Conservation (phyloP, 768 basidiomycete species). For the Hydnum rufescens region DNA sequence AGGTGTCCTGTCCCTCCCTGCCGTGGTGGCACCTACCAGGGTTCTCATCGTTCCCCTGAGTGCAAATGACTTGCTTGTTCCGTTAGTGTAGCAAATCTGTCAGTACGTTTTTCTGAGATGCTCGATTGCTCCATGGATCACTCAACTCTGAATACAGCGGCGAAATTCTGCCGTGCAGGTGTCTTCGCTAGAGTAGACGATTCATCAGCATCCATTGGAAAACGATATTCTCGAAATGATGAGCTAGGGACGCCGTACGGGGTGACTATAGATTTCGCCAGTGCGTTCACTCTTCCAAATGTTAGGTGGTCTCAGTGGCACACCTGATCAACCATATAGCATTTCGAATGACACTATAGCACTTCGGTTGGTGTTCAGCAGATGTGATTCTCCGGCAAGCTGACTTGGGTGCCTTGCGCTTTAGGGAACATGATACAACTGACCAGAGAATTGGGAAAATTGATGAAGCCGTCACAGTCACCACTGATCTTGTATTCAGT, state of each 20-base stretch:
- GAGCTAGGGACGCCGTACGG: constrained; percentile 97
- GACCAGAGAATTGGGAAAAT: constrained; percentile 78
- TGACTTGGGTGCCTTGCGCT: too few species aligned
- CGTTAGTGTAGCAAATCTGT: constrained; percentile 81
- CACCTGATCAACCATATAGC: too few species aligned
- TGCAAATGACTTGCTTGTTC: constrained; percentile 62
- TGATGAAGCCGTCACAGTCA: constrained; percentile 69
- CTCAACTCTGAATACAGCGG: constrained; percentile 29
- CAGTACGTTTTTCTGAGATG: constrained; percentile 22
- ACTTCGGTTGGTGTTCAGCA: constrained; percentile 41
- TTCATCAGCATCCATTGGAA: constrained; percentile 86
- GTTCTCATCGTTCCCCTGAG: constrained; percentile 91
- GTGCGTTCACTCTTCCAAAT: too few species aligned
- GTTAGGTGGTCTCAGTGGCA: too few species aligned
- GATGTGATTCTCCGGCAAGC: neutral
- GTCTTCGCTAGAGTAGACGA: constrained; percentile 90
- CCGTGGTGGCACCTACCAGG: constrained; percentile 86
- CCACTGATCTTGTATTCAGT: constrained; percentile 64
- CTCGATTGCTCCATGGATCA: constrained; percentile 2
- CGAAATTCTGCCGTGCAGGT: constrained; percentile 71
- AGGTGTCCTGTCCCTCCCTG: constrained; percentile 76
- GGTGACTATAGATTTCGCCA: constrained; percentile 88
- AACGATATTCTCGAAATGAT: constrained; percentile 93
- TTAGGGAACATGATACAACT: constrained; percentile 85
- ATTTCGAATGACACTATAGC: constrained; percentile 87